Evolutionary conservation across 176 grass and related monocot species (phyloP), one percentile per base, ranked within the genome.

Genomic region (Phyllostachys edulis): DNA sequence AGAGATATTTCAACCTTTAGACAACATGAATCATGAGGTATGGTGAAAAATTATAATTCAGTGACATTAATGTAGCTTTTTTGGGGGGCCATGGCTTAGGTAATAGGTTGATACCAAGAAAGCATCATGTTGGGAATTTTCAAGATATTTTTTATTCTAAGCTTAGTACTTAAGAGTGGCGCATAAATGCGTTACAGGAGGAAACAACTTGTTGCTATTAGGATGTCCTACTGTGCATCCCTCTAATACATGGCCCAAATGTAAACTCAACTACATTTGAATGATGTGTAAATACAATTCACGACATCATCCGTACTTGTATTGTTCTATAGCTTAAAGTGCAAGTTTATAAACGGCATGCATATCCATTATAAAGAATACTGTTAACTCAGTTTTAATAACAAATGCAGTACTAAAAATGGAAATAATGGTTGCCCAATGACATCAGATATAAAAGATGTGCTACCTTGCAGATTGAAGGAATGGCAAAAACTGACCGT

Each of bases 391-490:
- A 80, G 51, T 52, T 18, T 24, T 69, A 69, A 59, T 14, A 71
- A 59, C 34, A 88, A 69, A 39, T 77, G 62, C 7, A 84, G 39
- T 38, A 23, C 37, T 57, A 2, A 29, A 70, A 82, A 46, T 42
- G 20, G 38, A 77, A 49, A 86, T 8, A 67, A 63, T 21, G 1
- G 64, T 17, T 82, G 65, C 17, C 18, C 26, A 71, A 63, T 59
- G 80, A 73, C 7, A 86, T 37, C 50, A 88, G n/a, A 47, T 59
- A n/a, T 84, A 80, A 49, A 51, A 88, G 47, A 79, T 63, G 62
- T 15, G 29, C 26, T 76, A 98, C 96, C 96, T 98, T 98, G 69
- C 85, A 91, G 77, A 95, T 92, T 56, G 85, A 91, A 57, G 89
- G 85, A 87, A 87, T 86, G 70, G 92, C 87, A 90, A 98, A 98